Evolutionary conservation across 2,329 filamentous ascomycete species (phyloP), one percentile per base, ranked within the genome.

Genomic region (Apiospora saccharicola): DNA sequence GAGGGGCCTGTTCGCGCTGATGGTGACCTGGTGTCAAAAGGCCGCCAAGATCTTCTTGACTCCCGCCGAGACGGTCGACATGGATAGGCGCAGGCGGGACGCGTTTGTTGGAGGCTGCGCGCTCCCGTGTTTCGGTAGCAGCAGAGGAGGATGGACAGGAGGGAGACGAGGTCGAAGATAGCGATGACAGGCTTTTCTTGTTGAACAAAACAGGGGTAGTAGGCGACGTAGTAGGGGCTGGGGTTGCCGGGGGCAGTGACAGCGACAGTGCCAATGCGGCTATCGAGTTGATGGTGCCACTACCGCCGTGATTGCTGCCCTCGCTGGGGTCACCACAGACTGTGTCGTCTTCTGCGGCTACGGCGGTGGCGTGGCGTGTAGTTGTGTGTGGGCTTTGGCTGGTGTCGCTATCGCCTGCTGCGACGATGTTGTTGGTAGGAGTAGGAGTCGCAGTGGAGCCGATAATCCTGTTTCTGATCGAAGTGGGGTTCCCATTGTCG

Each of bases 41-140:
- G 34, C 7, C 57, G 57, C 34, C 57, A 41, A 41, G 57, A n/a
- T 41, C 57, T 34, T 64, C 57, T 64, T 64, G 57, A 64, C 57
- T 64, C 57, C 57, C 57, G 57, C 34, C 57, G 57, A 64, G 57
- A 64, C 57, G 34, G 57, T 64, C 57, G 57, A 64, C 57, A 64
- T 64, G 57, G 57, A 64, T 64, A 64, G 57, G 57, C 34, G 57
- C 57, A 64, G 57, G 57, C 57, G 57, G 57, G 19, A 64, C 19
- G 57, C 57, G 57, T 64, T 64, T 64, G 57, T n/a, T 41, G 57
- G 57, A 64, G 30, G 34, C 57, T 64, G 57, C 57, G 57, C 57
- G 57, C 57, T 64, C 57, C 57, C 57, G 57, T 41, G 34, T 41
- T 41, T 64, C 57, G 57, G 57, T 41, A 41, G 34, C 57, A 64